Evolutionary conservation across 140 eudicot genomes (phyloP), one percentile per base, ranked within the genome.

Genomic region (Stevia rebaudiana): DNA sequence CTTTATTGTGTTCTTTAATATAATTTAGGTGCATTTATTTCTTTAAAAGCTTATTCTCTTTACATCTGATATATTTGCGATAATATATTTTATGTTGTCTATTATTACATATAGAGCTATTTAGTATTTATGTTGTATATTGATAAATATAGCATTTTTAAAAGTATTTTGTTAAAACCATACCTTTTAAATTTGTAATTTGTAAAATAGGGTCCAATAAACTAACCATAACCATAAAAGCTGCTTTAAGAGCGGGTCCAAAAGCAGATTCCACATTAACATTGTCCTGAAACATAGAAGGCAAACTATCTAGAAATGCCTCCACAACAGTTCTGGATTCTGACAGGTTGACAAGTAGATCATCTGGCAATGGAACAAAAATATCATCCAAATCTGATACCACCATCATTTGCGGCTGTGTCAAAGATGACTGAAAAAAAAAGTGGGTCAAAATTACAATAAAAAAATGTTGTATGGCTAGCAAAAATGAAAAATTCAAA

Each of bases 381-480:
- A 92, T 72, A 76, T 88, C 98, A 61, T 92, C 98, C 78, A 92
- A 79, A 81, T 92, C 98, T 40, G 98, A 85, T 64, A 92, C 84
- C 67, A 88, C 98, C 98, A 92, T 88, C 98, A 92, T 92, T 64
- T 88, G 98, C 50, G 98, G 98, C 79, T 92, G 98, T 39, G 82
- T 49, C 70, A 92, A 83, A 73, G 96, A 80, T 68, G 98, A 92
- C 98, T 92, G 98, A 56, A 31, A 68, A 66, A 46, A 67, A 22
- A 10, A 35, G 51, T 73, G 41, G 44, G 41, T 65, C 63, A 65
- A 47, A 69, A 55, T 16, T 49, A n/a, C 33, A 17, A 28, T n/a
- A 48, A 9, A 25, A 19, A 13, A 18, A 9, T 35, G 19, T 15
- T 22, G 23, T 31, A 49, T 42, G 35, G 47, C 10, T 22, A 47